These are phyloP conservation scores for Talaromyces sp. DNA, from an alignment of 2,329 filamentous ascomycete species.

Conservation along the genomic window DNA sequence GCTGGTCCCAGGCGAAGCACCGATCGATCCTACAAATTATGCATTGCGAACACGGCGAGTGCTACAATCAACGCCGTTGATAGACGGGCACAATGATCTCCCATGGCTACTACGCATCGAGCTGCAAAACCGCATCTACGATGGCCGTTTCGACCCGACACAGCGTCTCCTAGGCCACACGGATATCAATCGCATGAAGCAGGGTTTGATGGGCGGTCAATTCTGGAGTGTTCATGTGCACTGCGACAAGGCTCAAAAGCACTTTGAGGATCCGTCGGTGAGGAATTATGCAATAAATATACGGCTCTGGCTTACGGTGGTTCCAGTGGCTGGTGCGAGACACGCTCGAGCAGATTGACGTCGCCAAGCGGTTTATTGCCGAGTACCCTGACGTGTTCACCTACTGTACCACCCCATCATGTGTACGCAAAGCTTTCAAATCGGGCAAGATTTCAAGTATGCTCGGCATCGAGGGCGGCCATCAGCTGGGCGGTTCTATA, in stretches of 20 bases:
- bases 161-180: conserved; percentile 1
- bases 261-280: conserved; percentile 3
- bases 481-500: conserved; percentile 17
- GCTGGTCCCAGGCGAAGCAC: not conserved
- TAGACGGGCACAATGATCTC: not conserved
- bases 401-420: conserved; percentile 15
- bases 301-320: not conserved
- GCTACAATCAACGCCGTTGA: not conserved
- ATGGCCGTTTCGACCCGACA: not conserved
- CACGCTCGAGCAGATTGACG: conserved; percentile 24
- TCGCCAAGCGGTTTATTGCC: conserved; percentile 18
- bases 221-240: conserved; percentile 3
- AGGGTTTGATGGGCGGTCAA: conserved; percentile 2
- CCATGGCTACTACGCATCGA: not conserved
- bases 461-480: conserved; percentile 16
- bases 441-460: conserved; percentile 14
- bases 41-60: not conserved
- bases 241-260: conserved; percentile 1
- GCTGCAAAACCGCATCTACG: not conserved
- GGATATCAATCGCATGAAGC: conserved; percentile 4
- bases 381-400: conserved; percentile 11
- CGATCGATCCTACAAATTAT: not conserved
- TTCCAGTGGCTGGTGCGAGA: conserved; percentile 18
- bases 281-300: not conserved
- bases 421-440: conserved; percentile 14